These are phyloP conservation scores for Fusarium pilosicola DNA, from an alignment of 2,329 filamentous ascomycete species.

Conservation along the genomic window DNA sequence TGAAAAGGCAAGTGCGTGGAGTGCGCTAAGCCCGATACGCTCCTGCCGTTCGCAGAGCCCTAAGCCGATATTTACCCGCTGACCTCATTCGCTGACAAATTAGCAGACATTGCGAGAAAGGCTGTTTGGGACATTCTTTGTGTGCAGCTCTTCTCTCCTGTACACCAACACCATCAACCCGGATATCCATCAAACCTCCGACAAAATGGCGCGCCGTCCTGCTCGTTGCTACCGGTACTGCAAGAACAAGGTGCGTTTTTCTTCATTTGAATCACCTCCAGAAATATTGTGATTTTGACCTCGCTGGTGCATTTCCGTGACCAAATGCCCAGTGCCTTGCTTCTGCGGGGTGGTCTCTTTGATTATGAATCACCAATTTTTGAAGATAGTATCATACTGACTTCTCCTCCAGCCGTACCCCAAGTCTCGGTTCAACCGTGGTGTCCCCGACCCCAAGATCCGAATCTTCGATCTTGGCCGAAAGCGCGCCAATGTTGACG, in stretches of 20 bases:
- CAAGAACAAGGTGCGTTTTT: conserved; percentile 96
- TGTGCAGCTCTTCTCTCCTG: conserved; percentile 31
- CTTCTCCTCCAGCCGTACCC: conserved; percentile 79
- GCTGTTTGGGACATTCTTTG: neutral
- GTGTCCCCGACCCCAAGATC: conserved; percentile 87
- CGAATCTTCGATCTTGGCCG: conserved; percentile 99
- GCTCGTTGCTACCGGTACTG: conserved; percentile 99
- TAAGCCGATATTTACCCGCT: neutral
- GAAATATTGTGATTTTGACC: conserved; percentile 20
- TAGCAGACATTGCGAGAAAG: neutral
- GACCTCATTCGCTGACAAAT: neutral
- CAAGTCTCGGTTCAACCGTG: conserved; percentile 99
- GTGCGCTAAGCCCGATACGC: neutral
- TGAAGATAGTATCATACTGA: conserved; percentile 25
- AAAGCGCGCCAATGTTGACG: conserved; percentile 98
- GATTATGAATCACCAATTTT: conserved; percentile 4
- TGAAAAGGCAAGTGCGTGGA: neutral
- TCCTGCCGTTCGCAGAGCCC: neutral
- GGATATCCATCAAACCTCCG: conserved; percentile 63
- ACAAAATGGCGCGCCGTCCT: conserved; percentile 99
- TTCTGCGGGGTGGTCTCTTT: neutral
- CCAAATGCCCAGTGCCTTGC: conserved; percentile 12
- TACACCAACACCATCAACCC: conserved; percentile 49
- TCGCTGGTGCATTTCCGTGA: conserved; percentile 11
- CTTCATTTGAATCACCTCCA: conserved; percentile 15